Conservation (phyloP, 352 stramenopile genomes). For the Phytophthora europaea region DNA sequence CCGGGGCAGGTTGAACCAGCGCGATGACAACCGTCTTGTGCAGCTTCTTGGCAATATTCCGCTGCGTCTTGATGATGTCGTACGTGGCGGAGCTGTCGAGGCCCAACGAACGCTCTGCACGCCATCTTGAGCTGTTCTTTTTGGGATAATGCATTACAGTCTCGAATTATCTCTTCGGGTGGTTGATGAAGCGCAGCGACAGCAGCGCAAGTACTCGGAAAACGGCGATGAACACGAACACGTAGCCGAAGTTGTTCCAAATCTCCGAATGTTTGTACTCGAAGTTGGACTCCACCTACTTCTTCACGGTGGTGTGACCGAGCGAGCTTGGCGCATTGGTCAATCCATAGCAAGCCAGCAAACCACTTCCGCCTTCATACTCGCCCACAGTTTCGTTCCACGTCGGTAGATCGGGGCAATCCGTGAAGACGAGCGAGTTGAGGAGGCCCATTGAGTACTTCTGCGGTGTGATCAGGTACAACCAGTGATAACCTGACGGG, state of each 20-base stretch:
- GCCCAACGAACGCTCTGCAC: constrained; percentile 15
- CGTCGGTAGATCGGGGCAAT: constrained; percentile 9
- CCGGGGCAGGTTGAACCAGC: constrained; percentile 48
- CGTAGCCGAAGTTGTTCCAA: constrained; percentile 41
- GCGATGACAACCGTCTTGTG: constrained; percentile 71
- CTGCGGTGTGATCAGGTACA: constrained; percentile 24
- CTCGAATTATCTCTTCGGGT: neutral
- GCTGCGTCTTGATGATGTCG: constrained; percentile 68
- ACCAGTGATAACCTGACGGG: constrained; percentile 19
- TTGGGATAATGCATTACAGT: neutral
- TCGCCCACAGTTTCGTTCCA: constrained; percentile 2
- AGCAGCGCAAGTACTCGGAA: constrained; percentile 45
- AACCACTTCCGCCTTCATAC: constrained; percentile 7
- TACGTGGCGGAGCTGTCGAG: constrained; percentile 65
- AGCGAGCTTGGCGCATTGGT: constrained; percentile 7
- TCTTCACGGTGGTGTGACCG: constrained; percentile 31
- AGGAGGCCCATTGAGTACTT: constrained; percentile 17
- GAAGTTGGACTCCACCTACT: constrained; percentile 39
- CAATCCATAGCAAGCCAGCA: constrained; percentile 14
- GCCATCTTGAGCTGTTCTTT: neutral
- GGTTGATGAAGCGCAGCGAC: constrained; percentile 23
- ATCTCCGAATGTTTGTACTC: constrained; percentile 36
- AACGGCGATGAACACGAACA: constrained; percentile 48
- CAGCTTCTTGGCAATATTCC: constrained; percentile 55
- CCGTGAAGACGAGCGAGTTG: constrained; percentile 17